Conservation (phyloP, 2,329 filamentous ascomycete genomes). For the Paraconiothyrium sp. region DNA sequence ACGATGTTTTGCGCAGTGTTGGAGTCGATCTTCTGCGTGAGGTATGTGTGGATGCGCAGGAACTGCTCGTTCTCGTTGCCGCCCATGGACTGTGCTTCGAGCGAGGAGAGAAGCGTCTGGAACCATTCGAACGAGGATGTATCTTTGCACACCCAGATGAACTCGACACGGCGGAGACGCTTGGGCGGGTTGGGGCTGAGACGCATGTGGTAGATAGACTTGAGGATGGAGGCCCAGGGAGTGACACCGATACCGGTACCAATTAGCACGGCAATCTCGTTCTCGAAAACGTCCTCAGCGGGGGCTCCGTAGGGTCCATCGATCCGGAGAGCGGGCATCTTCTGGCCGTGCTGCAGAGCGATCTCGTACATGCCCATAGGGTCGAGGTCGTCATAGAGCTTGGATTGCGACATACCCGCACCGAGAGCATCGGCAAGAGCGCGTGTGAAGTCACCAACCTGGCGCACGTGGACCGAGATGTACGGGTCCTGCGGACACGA, state of each 20-base stretch:
- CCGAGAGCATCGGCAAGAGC: conserved; percentile 96
- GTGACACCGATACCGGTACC: conserved; percentile 89
- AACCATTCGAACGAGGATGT: conserved; percentile 99
- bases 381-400: conserved; percentile 90
- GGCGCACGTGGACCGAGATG: conserved; percentile 91
- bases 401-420: conserved; percentile 84
- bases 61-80: conserved; percentile 77
- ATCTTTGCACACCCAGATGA: conserved; percentile 98
- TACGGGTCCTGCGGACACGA: conserved; percentile 97
- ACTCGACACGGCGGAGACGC: conserved; percentile 92
- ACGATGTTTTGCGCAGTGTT: conserved; percentile 97
- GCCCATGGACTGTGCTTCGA: conserved; percentile 84
- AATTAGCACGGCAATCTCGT: conserved; percentile 86
- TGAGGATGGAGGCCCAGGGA: conserved; percentile 86
- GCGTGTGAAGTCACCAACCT: conserved; percentile 95
- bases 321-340: conserved; percentile 88
- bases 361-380: conserved; percentile 98
- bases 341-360: conserved; percentile 88
- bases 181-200: conserved; percentile 87
- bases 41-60: conserved; percentile 96
- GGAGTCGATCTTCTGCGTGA: conserved; percentile 90
- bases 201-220: conserved; percentile 98
- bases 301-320: conserved; percentile 97
- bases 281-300: conserved; percentile 95
- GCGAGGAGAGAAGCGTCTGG: conserved; percentile 88